These are phyloP conservation scores for Pyricularia sp. DNA, from an alignment of 2,329 filamentous ascomycete genomes.

Conservation along the genomic window DNA sequence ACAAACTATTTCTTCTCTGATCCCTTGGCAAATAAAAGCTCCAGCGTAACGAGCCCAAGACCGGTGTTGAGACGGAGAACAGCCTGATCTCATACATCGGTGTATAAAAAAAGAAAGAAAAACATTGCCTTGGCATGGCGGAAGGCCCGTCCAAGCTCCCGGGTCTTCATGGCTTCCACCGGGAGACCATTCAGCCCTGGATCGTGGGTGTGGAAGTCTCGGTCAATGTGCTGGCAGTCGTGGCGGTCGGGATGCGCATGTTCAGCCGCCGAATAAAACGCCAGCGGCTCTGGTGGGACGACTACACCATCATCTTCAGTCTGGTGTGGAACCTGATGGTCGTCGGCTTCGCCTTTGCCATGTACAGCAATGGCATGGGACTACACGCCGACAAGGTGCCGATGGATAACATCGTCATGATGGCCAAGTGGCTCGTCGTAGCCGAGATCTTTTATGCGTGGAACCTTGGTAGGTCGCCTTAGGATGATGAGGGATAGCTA, in stretches of 20 bases:
- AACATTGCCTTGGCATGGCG: neutral
- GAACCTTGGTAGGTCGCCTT: constrained; percentile 26
- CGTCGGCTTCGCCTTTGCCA: constrained; percentile 37
- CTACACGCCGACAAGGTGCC: constrained; percentile 31
- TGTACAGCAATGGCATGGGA: constrained; percentile 36
- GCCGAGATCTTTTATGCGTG: constrained; percentile 38
- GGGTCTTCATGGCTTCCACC: constrained; percentile 21
- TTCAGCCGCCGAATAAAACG: constrained; percentile 30
- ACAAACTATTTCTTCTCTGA: too few relatives aligned
- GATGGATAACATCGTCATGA: constrained; percentile 25
- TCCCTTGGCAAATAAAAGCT: too few relatives aligned
- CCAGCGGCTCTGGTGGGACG: constrained; percentile 39
- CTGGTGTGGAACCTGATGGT: constrained; percentile 37
- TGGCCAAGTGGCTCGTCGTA: constrained; percentile 36
- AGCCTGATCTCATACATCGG: neutral
- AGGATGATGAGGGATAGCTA: too few relatives aligned
- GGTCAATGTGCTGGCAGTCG: constrained; percentile 29
- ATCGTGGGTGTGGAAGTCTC: constrained; percentile 26
- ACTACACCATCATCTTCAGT: constrained; percentile 37
- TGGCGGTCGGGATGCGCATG: constrained; percentile 28
- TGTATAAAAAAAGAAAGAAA: neutral
- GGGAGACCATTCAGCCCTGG: constrained; percentile 32
- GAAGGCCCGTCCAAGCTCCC: constrained; percentile 8
- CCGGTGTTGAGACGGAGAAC: too few relatives aligned
- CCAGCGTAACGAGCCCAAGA: neutral